Conservation (phyloP, 768 basidiomycete species). For the Rhodotorula graminis region DNA sequence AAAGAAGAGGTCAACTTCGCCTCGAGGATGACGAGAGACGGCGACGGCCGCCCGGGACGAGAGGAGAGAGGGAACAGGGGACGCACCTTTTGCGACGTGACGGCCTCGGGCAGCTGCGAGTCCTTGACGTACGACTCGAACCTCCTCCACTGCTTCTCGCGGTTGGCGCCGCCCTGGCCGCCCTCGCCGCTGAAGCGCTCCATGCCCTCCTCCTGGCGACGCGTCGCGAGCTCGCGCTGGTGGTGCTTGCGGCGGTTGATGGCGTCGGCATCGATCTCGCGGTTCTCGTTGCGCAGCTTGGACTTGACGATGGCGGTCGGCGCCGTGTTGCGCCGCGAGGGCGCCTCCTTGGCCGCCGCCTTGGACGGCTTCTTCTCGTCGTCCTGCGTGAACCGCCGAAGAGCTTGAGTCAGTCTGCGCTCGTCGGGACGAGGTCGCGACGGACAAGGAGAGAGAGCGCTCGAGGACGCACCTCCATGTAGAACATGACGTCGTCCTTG, state of each 20-base stretch:
- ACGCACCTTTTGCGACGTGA: slow-evolving; percentile 71
- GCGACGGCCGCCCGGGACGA: too few relatives aligned
- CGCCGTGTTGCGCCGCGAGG: slow-evolving; percentile 42
- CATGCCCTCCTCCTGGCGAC: slow-evolving; percentile 72
- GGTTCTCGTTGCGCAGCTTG: slow-evolving; percentile 80
- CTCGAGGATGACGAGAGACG: background rate
- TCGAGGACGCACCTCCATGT: slow-evolving; percentile 47
- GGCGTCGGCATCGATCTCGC: slow-evolving; percentile 74
- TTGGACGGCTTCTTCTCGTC: slow-evolving; percentile 55
- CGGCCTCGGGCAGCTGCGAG: slow-evolving; percentile 76
- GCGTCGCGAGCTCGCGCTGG: slow-evolving; percentile 73
- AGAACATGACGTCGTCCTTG: slow-evolving; percentile 82
- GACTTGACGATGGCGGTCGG: slow-evolving; percentile 61
- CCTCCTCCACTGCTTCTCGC: slow-evolving; percentile 88
- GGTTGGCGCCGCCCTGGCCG: slow-evolving; percentile 66
- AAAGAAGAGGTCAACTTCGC: background rate
- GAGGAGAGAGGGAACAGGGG: background rate
- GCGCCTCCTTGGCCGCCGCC: slow-evolving; percentile 44
- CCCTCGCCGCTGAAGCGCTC: slow-evolving; percentile 74
- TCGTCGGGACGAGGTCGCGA: background rate
- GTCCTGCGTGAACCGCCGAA: slow-evolving; percentile 50
- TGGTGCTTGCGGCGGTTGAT: slow-evolving; percentile 77
- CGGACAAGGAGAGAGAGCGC: background rate
- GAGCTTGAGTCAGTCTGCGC: background rate
- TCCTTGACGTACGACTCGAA: slow-evolving; percentile 98